Evolutionary conservation across 768 basidiomycete genomes (phyloP).

Genomic region (Pulveroboletus ravenelii): DNA sequence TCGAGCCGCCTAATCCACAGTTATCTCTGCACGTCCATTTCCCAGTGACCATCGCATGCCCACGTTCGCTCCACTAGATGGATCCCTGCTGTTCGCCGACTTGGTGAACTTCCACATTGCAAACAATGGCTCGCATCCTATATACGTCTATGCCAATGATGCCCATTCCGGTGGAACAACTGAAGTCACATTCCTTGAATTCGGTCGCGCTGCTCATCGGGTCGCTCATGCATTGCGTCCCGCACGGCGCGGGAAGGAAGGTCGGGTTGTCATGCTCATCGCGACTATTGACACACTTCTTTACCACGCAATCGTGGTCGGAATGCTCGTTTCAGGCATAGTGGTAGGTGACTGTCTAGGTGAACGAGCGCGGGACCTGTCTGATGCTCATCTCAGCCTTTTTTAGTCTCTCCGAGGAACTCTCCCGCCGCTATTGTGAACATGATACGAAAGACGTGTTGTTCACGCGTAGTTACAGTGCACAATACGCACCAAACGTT

Average conservation of each 20-base stretch:
- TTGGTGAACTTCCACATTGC: too few relatives aligned
- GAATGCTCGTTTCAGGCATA: constrained; percentile 25
- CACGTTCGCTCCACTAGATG: too few relatives aligned
- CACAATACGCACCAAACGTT: constrained; percentile 8
- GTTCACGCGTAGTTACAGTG: constrained; percentile 9
- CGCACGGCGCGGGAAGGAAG: constrained; percentile 9
- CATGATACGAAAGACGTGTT: constrained; percentile 9
- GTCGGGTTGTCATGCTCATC: constrained; percentile 29
- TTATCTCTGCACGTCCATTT: too few relatives aligned
- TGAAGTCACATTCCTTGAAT: constrained; percentile 9
- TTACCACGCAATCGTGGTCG: constrained; percentile 7
- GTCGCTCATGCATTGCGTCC: constrained; percentile 21
- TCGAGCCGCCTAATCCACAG: too few relatives aligned
- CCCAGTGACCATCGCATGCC: too few relatives aligned
- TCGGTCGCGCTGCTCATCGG: constrained; percentile 26
- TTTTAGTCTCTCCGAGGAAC: constrained; percentile 29
- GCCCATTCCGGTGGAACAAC: not conserved
- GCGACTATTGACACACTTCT: constrained; percentile 27
- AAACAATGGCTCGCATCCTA: not conserved
- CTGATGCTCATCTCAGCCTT: constrained; percentile 15
- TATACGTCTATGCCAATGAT: constrained; percentile 12
- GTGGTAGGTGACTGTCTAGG: constrained; percentile 30
- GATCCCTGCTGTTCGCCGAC: too few relatives aligned
- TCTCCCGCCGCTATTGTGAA: constrained; percentile 2
- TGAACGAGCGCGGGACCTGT: constrained; percentile 16